These are phyloP conservation scores for Plasmodium coatneyi DNA, from an alignment of 169 alveolate genomes.

Conservation along the genomic window DNA sequence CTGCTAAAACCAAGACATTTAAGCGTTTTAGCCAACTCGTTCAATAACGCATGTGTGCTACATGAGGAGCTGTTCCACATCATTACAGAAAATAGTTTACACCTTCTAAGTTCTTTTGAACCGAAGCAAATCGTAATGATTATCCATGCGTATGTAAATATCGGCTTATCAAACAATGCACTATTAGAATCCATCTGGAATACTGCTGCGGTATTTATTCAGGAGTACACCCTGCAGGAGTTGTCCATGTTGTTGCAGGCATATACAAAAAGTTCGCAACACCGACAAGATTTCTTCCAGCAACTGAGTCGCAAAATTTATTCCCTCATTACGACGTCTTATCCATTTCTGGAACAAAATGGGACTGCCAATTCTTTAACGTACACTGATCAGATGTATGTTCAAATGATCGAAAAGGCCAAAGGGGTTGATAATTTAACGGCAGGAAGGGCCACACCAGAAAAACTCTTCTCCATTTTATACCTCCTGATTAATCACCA, in stretches of 20 bases:
- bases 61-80: conserved; percentile 49
- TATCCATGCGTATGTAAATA: conserved; percentile 68
- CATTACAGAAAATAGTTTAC: conserved; percentile 35
- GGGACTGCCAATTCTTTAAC: neutral
- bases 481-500: conserved; percentile 9
- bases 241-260: conserved; percentile 67
- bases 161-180: conserved; percentile 38
- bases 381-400: conserved; percentile 8
- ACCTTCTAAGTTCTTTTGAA: conserved; percentile 30
- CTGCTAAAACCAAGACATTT: conserved; percentile 55
- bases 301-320: conserved; percentile 10
- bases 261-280: conserved; percentile 60
- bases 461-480: neutral
- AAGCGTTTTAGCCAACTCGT: conserved; percentile 60
- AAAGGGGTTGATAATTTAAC: neutral
- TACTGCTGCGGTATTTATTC: conserved; percentile 8
- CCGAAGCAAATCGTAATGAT: conserved; percentile 67
- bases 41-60: conserved; percentile 56
- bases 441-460: neutral
- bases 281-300: conserved; percentile 22
- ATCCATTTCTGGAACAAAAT: conserved; percentile 14
- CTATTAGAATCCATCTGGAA: conserved; percentile 35
- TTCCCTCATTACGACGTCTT: neutral
- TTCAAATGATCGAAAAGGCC: neutral
- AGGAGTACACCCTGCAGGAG: conserved; percentile 51